Conservation (phyloP, 805 yeast species). For the Helenozyma baotianmanensis region DNA sequence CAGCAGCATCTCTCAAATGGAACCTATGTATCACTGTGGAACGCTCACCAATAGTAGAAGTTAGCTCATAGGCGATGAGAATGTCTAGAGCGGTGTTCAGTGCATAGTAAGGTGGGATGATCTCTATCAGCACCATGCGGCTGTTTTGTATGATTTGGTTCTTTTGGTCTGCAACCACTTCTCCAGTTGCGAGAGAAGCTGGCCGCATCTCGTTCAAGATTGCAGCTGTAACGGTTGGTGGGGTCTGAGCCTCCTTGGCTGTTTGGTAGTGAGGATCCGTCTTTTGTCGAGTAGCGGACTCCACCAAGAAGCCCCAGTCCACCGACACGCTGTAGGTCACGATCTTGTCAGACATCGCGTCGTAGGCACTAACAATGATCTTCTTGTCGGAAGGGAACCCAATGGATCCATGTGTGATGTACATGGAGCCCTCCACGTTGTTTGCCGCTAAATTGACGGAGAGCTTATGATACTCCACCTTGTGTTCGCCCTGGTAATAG, state of each 20-base stretch:
- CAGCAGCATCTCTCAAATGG: slow-evolving; percentile 18
- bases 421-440: slow-evolving; percentile 3
- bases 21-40: slow-evolving; percentile 26
- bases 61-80: slow-evolving; percentile 35
- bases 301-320: slow-evolving; percentile 54
- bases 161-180: not conserved
- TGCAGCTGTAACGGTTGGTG: slow-evolving; percentile 37
- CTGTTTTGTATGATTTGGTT: not conserved
- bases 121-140: slow-evolving; percentile 25
- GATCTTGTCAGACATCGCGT: slow-evolving; percentile 30
- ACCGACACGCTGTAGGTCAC: slow-evolving; percentile 39
- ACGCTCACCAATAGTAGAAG: slow-evolving; percentile 10
- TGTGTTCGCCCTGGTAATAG: slow-evolving; percentile 62
- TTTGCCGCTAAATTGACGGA: slow-evolving; percentile 20
- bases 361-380: slow-evolving; percentile 41
- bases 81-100: slow-evolving; percentile 43
- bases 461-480: slow-evolving; percentile 50
- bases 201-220: slow-evolving; percentile 27
- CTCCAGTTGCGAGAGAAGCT: slow-evolving; percentile 2
- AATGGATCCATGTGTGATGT: slow-evolving; percentile 39
- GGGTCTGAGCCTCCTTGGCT: slow-evolving; percentile 39
- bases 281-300: slow-evolving; percentile 43
- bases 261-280: slow-evolving; percentile 48
- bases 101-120: slow-evolving; percentile 43
- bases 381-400: slow-evolving; percentile 49